These are phyloP conservation scores for Diplotaxis tenuifolia DNA, from an alignment of 345 rosid species.

Conservation along the genomic window DNA sequence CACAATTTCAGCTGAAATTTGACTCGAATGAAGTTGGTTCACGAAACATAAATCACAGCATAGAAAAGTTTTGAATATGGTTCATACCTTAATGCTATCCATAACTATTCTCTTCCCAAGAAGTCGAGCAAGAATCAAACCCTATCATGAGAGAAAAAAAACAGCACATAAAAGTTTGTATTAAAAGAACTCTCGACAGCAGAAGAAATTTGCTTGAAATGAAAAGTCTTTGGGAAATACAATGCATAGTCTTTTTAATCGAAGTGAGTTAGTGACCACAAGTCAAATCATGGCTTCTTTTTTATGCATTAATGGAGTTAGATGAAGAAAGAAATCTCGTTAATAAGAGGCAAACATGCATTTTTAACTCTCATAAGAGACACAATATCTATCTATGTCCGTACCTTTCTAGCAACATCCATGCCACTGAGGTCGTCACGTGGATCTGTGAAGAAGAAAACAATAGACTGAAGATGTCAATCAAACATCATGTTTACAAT, in stretches of 20 bases:
- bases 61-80: background rate
- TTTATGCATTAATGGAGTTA: background rate
- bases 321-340: background rate
- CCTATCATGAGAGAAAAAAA: constrained; percentile 48
- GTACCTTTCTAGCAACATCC: constrained; percentile 97
- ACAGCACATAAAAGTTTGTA: background rate
- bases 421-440: constrained; percentile 94
- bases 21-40: background rate
- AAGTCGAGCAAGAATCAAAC: constrained; percentile 86
- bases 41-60: background rate
- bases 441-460: constrained; percentile 61
- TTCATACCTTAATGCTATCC: constrained; percentile 66
- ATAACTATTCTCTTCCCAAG: constrained; percentile 67
- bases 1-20: background rate
- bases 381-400: background rate
- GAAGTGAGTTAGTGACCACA: background rate
- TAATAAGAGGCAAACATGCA: background rate
- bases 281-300: background rate
- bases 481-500: background rate
- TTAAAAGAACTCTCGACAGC: background rate
- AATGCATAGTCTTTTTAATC: background rate
- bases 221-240: background rate
- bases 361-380: background rate
- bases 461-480: background rate
- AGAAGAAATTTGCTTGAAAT: constrained; percentile 3